Evolutionary conservation across 495 filamentous ascomycete species (phyloP), one percentile per base, ranked within the genome.

Genomic region (Massariosphaeria phaeospora): DNA sequence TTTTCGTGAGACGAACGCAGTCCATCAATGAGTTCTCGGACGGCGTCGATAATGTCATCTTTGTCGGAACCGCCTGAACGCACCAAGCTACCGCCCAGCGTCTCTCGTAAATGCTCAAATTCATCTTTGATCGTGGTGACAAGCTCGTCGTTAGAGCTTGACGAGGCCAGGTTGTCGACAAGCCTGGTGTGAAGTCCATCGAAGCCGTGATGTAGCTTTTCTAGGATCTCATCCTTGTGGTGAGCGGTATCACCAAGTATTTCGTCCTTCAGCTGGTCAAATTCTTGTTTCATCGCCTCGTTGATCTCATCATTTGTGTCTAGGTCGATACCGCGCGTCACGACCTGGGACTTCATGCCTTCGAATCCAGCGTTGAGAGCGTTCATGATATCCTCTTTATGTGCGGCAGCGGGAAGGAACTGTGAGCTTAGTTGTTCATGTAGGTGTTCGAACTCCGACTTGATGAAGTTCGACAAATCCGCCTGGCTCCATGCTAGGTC

Each of bases 401-500:
- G 57, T 18, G 39, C 29, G 0, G 58, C 35, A 30, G 44, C 49
- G 27, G 54, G 55, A 5, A 40, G 25, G 52, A 56, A 30, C 13
- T 59, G 45, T 6, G 24, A 29, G 20, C 38, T 61, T 29, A 72
- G 36, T 11, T 63, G 42, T 44, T 69, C 60, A 57, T 68, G 59
- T 13, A 72, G 75, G n/a, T 79, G 77, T 63, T 89, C 85, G 42
- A 91, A 81, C 64, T 93, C 84, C 39, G 82, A 79, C 65, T 84
- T 85, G 68, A 95, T 82, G 43, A 84, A 80, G 24, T 84, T 81
- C 17, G 84, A 72, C 47, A 85, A 71, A 57, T 84, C 81, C 0
- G 72, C 72, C 0, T 73, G 76, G 49, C 75, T 72, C 5, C 73
- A 72, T 26, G 56, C 63, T 26, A 58, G 31, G 29, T 73, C 74